Percentiles rank a stretch among this genome's conserved stretches.
phyloP scores from a whole-genome alignment of 257 asterid species.

The Solanum pimpinellifolium region DNA sequence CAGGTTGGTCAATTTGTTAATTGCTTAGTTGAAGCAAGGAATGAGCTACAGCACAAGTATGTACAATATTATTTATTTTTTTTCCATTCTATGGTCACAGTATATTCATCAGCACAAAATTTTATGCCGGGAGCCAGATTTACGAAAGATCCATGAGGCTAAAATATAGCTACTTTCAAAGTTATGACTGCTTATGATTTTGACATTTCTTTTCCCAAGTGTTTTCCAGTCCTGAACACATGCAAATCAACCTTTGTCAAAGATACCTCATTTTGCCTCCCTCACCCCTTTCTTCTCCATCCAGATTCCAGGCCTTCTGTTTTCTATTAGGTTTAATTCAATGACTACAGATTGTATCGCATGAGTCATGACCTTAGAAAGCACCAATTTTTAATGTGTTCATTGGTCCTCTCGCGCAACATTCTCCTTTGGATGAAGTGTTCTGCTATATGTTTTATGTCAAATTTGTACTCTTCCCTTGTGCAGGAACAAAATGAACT shows the following conservation, averaged over 20 bases:
- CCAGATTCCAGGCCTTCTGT: background rate
- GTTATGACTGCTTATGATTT: background rate
- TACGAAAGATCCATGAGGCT: background rate
- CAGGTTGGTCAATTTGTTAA: constrained; percentile 65
- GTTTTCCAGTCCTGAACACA: background rate
- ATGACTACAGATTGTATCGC: background rate
- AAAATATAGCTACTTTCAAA: background rate
- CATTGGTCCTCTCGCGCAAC: background rate
- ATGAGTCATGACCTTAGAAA: background rate
- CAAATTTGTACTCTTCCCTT: background rate
- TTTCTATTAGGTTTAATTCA: background rate
- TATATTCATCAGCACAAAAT: background rate
- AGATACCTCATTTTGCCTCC: background rate
- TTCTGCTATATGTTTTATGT: background rate
- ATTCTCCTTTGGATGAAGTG: background rate
- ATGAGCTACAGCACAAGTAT: constrained; percentile 60
- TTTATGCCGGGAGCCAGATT: background rate
- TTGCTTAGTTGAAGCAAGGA: constrained; percentile 60
- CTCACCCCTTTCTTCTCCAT: background rate
- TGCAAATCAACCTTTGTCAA: background rate
- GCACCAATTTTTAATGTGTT: background rate
- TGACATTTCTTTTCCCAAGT: background rate
- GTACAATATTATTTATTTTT: background rate
- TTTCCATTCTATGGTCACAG: background rate
- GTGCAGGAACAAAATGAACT: background rate